These are phyloP conservation scores for Haplosporangium sp. DNA, from an alignment of 371 early-diverging fungal genomes.

Conservation along the genomic window DNA sequence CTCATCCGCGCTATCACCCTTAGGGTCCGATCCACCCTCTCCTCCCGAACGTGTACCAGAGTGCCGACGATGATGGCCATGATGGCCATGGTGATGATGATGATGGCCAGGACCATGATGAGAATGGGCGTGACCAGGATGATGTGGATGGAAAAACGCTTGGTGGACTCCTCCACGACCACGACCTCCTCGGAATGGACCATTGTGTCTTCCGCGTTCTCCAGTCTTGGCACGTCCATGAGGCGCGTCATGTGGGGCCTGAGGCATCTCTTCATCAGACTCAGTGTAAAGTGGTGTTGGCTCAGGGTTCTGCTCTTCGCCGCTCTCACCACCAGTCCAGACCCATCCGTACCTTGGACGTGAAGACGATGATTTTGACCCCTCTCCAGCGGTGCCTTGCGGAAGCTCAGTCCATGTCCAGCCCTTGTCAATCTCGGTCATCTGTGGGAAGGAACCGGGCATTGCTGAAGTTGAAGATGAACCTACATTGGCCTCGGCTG, in stretches of 20 bases:
- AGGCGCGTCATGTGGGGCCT: conserved; percentile 10
- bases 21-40: conserved; percentile 11
- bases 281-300: conserved; percentile 31
- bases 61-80: conserved; percentile 23
- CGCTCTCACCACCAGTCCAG: conserved; percentile 26
- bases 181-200: conserved; percentile 25
- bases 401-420: conserved; percentile 41
- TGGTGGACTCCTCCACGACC: conserved; percentile 19
- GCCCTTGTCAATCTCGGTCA: conserved; percentile 25
- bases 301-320: conserved; percentile 19
- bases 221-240: too few species aligned
- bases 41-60: conserved; percentile 39
- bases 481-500: neutral
- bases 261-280: conserved; percentile 44
- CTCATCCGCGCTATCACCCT: conserved; percentile 9
- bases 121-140: conserved; percentile 3
- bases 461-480: conserved; percentile 27
- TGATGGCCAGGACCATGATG: too few species aligned
- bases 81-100: conserved; percentile 11
- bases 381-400: conserved; percentile 5
- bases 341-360: conserved; percentile 48
- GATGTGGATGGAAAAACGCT: conserved; percentile 18
- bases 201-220: conserved; percentile 16
- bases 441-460: conserved; percentile 34
- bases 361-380: conserved; percentile 4